A percentile compares a stretch with the other conserved stretches of the same genome.
These are phyloP conservation scores for Uronychia setigera DNA, from an alignment of 73 alveolate genomes.

Conservation along the genomic window DNA sequence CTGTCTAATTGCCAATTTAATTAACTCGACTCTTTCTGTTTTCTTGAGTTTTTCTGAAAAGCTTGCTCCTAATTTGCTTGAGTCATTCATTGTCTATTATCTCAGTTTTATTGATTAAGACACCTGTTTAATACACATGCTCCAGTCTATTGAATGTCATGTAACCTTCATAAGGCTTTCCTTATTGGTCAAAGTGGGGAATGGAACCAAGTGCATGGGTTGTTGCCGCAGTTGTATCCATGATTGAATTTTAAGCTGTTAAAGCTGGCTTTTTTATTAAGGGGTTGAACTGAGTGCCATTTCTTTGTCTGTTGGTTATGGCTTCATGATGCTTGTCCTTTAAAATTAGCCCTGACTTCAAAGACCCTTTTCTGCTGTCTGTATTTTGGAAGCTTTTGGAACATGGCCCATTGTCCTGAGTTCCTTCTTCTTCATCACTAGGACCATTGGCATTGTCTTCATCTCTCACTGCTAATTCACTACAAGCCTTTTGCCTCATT, in stretches of 20 bases:
- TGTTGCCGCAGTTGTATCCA: neutral
- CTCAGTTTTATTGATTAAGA: neutral
- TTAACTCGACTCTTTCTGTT: neutral
- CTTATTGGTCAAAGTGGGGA: neutral
- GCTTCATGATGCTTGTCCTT: too few species aligned
- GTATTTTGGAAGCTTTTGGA: neutral
- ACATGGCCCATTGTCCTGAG: neutral
- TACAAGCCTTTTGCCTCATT: neutral
- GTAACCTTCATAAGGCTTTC: neutral
- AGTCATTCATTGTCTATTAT: neutral
- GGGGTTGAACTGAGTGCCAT: neutral
- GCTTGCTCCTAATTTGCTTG: neutral
- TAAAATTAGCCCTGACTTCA: neutral
- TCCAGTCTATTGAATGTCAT: neutral
- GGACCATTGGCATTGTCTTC: neutral
- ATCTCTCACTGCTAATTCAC: too few species aligned
- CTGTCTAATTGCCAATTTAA: neutral
- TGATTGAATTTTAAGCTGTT: neutral
- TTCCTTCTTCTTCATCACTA: neutral
- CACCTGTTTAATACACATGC: neutral
- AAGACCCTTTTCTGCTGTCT: too few species aligned
- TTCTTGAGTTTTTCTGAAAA: neutral
- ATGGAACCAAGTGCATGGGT: neutral
- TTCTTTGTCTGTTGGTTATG: neutral
- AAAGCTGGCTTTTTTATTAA: neutral